Conservation (phyloP, 257 asterid genomes). For the Misopates orontium region DNA sequence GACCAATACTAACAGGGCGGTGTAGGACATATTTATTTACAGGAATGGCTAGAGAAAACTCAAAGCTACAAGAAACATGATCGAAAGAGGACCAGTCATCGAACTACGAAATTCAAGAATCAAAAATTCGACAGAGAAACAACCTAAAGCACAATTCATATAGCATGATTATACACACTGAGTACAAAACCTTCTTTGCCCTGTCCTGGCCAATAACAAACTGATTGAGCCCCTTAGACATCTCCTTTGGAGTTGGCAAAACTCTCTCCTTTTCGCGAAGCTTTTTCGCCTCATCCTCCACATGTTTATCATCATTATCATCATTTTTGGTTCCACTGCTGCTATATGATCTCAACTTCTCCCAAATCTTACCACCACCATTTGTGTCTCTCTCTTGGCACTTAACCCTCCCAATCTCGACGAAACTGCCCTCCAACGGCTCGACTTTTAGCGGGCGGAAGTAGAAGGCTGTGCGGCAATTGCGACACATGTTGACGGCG, state of each 20-base stretch:
- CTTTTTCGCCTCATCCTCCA: constrained; percentile 32
- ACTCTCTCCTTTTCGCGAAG: constrained; percentile 37
- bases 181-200: constrained; percentile 86
- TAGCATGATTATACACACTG: no score
- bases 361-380: constrained; percentile 71
- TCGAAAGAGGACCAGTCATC: no score
- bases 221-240: constrained; percentile 68
- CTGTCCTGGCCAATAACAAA: constrained; percentile 83
- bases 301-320: constrained; percentile 12
- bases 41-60: no score
- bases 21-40: no score
- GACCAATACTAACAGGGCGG: no score
- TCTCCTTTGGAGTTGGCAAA: constrained; percentile 85
- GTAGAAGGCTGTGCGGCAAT: constrained; percentile 81
- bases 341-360: constrained; percentile 83
- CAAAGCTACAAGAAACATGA: no score
- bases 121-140: no score
- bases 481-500: constrained; percentile 73
- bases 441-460: constrained; percentile 82
- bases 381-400: constrained; percentile 44
- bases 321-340: constrained; percentile 39
- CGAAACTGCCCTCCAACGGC: constrained; percentile 84
- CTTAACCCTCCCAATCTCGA: constrained; percentile 88
- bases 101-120: no score
- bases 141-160: no score